Evolutionary conservation across 164 flowering plant genomes (phyloP), one percentile per base, ranked within the genome.

Genomic region (Warburgia ugandensis): DNA sequence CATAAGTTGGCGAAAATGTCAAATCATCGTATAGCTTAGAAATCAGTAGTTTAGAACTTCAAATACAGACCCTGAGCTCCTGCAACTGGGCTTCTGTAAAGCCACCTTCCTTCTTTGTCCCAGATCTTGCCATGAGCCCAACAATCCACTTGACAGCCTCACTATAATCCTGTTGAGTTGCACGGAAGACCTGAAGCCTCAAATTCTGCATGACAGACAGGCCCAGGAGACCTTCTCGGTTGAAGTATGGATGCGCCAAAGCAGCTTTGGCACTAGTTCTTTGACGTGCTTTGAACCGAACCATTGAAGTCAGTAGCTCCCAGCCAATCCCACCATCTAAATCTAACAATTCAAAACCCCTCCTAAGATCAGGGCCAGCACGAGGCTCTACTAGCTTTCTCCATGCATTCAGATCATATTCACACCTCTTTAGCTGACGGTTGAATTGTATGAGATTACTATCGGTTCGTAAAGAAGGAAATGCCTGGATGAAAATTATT

Each of bases 251-350:
- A 72, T 88, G 83, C 58, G 99, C 96, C 44, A 92, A 62, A 45
- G 99, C 94, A 39, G 74, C 75, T 67, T 88, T 92, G 17, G 96
- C 99, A 56, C 96, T 92, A 11, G 80, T 70, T 63, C 96, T 79
- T 63, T 72, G 84, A 26, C 96, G 68, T 35, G 99, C 96, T 70
- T 84, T 84, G 63, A 71, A 92, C 8, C 96, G 84, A 29, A 92
- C 85, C 95, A 88, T 92, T 14, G 96, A 88, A 19, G 91, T 81
- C 30, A 92, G 62, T 52, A 92, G 96, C 58, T 92, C 99, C 99
- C 96, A 92, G 40, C 99, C 96, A 53, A 71, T 78, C 14, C 94
- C 96, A 45, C 80, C 87, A 67, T 92, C 96, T 60, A 84, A 69
- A 67, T 88, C 94, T 57, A 92, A 68, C 66, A 92, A 52, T 67